phyloP scores from a whole-genome alignment of 805 yeast species.

The Komagataella phaffii region DNA sequence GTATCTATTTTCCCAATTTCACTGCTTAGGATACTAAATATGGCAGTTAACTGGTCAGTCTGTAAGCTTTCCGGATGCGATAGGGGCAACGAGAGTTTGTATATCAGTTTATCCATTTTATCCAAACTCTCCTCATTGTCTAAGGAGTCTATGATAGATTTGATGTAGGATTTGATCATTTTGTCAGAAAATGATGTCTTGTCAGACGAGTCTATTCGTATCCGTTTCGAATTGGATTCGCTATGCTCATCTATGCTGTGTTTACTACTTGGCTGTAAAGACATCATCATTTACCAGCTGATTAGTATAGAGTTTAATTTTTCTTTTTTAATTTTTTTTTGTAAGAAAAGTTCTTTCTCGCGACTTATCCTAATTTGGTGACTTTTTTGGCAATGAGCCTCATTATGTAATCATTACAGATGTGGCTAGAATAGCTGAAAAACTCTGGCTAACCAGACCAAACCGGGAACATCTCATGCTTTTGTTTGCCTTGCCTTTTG shows the following conservation, averaged over 20 bases:
- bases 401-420: not conserved
- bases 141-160: not conserved
- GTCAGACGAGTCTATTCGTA: not conserved
- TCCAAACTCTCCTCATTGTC: not conserved
- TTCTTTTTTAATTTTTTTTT: no score
- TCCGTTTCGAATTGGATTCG: not conserved
- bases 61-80: constrained; percentile 41
- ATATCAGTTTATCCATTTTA: constrained; percentile 38
- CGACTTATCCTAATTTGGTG: not conserved
- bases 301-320: not conserved
- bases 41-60: constrained; percentile 33
- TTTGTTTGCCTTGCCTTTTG: no score
- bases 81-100: constrained; percentile 41
- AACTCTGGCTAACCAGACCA: no score
- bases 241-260: not conserved
- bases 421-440: no score
- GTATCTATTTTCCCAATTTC: constrained; percentile 61
- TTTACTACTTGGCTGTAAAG: not conserved
- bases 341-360: not conserved
- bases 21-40: constrained; percentile 44
- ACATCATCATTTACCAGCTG: not conserved
- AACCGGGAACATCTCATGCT: no score
- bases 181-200: not conserved
- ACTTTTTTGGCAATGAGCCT: not conserved
- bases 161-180: not conserved